Base-by-base conservation (phyloP, 352 stramenopile species). In the Globisporangium heterothallicum region DNA sequence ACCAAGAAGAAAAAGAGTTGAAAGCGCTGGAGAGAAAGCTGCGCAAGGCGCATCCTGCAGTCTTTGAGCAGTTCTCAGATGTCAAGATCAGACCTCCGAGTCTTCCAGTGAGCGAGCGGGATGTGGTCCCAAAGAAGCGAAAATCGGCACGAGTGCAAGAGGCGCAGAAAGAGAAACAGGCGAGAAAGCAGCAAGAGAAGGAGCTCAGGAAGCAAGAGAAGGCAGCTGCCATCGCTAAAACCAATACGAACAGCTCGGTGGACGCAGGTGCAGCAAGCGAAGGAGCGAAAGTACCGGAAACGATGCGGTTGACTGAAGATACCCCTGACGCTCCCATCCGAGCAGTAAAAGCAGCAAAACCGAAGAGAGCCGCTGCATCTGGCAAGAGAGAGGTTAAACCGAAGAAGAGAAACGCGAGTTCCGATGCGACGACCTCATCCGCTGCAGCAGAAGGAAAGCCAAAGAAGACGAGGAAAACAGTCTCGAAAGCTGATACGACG, bases 1-100 rank as follows among this genome's bases (percentile, higher is more conserved):
- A n/a, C 3, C 53, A 42, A 18, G 52, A 69, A 18, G 57, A 69
- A 12, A 2, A 25, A 1, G 40, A 46, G 19, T 42, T 57, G 27
- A 24, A 30, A 13, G 41, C 30, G n/a, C 40, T 48, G 8, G 40
- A 57, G 24, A 57, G 34, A 30, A 36, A 49, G n/a, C 14, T 49
- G n/a, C 27, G 50, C 13, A 25, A 18, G 7, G 14, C 29, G 18
- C 18, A 57, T 16, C 21, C 38, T 19, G 9, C 4, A 16, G 22
- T 42, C 6, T 49, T 57, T 32, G 26, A 36, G 22, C 38, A 50
- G 27, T 4, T 41, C 12, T 41, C 29, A 4, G 24, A 24, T 5
- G 35, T 44, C 27, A 19, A 32, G 10, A 29, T 57, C 19, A 22
- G 22, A 3, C 19, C 50, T 26, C 38, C 40, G 8, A 4, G 13